phyloP scores from a whole-genome alignment of 1,284 basidiomycete genomes.

The Naganishia sp. region DNA sequence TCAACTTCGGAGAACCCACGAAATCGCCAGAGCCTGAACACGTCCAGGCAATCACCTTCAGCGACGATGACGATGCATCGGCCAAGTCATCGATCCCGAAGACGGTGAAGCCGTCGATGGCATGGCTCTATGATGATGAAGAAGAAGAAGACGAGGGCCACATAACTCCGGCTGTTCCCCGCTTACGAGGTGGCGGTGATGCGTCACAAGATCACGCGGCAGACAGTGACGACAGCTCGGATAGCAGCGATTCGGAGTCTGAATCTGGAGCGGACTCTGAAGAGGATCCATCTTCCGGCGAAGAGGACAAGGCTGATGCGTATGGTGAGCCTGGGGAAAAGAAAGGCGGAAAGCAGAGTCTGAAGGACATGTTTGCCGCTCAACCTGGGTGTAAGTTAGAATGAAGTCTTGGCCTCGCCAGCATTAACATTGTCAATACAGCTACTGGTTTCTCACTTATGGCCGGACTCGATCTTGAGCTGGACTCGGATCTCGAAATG shows the following conservation, averaged over 20 bases:
- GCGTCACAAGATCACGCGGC: neutral
- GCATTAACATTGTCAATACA: neutral
- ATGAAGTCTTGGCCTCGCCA: neutral
- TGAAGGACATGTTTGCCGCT: constrained; percentile 48
- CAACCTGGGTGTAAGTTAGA: constrained; percentile 28
- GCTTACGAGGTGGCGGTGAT: neutral
- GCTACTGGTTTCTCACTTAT: constrained; percentile 45
- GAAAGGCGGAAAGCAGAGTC: constrained; percentile 28
- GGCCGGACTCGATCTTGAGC: constrained; percentile 47
- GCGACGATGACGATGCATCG: constrained; percentile 36
- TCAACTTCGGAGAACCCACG: neutral
- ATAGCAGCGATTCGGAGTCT: constrained; percentile 54
- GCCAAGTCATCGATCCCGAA: neutral
- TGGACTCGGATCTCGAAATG: constrained; percentile 48
- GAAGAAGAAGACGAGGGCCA: constrained; percentile 32
- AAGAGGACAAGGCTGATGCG: constrained; percentile 31
- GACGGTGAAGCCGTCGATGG: constrained; percentile 35
- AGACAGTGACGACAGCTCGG: constrained; percentile 38
- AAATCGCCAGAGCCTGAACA: neutral
- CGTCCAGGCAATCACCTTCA: constrained; percentile 39
- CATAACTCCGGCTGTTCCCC: neutral
- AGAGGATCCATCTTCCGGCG: constrained; percentile 34
- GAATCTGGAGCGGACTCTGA: constrained; percentile 55
- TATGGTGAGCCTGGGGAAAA: constrained; percentile 26
- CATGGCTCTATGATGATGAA: constrained; percentile 39